phyloP scores from a whole-genome alignment of 345 rosid species.

The Lepidium aucheri region DNA sequence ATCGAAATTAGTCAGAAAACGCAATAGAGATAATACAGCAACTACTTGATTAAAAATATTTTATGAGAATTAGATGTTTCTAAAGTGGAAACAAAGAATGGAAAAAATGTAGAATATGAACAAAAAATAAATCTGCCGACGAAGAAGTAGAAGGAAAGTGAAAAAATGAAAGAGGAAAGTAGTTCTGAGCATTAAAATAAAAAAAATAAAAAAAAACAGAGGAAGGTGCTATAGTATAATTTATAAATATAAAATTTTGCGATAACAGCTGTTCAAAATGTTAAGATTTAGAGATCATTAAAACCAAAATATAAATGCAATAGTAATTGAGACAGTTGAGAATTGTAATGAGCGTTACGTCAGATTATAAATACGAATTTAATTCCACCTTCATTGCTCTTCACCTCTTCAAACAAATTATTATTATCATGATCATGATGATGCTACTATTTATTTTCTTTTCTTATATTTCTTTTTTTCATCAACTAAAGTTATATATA shows the following conservation, averaged over 20 bases:
- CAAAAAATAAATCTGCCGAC: not conserved
- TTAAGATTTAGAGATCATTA: constrained; percentile 64
- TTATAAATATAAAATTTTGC: not conserved
- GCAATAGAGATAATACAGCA: too few species aligned
- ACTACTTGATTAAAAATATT: too few species aligned
- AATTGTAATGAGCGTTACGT: constrained; percentile 71
- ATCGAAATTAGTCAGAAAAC: too few species aligned
- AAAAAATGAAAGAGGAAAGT: constrained; percentile 37
- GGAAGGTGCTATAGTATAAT: constrained; percentile 16
- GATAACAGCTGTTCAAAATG: constrained; percentile 28
- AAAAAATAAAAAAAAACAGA: constrained; percentile 25
- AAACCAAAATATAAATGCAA: constrained; percentile 82
- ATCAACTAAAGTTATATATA: too few species aligned
- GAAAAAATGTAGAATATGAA: not conserved
- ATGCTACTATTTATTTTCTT: constrained; percentile 12
- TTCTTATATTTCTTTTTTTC: not conserved
- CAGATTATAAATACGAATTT: constrained; percentile 80
- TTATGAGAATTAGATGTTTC: too few species aligned
- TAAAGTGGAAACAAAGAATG: not conserved
- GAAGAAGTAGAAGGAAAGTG: constrained; percentile 1
- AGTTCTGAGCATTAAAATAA: constrained; percentile 48
- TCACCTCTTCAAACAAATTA: constrained; percentile 25
- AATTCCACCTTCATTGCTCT: constrained; percentile 39
- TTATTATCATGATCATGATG: constrained; percentile 27
- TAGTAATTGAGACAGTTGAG: constrained; percentile 94